Percentiles rank a stretch among this genome's conserved stretches.
These are phyloP conservation scores for Rhizopogon salebrosus DNA, from an alignment of 768 basidiomycete species.

Conservation along the genomic window DNA sequence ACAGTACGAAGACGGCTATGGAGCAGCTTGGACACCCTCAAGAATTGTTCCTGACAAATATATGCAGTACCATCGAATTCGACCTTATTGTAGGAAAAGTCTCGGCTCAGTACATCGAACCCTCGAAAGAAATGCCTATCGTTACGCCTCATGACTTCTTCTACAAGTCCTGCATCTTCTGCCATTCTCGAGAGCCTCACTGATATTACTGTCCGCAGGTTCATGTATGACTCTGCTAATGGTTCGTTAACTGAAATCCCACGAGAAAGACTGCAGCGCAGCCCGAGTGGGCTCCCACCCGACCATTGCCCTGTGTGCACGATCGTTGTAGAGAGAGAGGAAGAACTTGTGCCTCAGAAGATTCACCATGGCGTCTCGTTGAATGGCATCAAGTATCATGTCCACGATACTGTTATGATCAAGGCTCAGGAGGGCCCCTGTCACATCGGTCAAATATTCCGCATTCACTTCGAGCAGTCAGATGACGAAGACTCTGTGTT, in stretches of 20 bases:
- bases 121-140: constrained; percentile 19
- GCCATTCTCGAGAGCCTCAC: background rate
- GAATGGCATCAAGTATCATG: constrained; percentile 48
- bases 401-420: constrained; percentile 57
- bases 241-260: constrained; percentile 44
- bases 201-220: constrained; percentile 30
- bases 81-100: constrained; percentile 44
- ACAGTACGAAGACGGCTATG: constrained; percentile 57
- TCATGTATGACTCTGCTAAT: constrained; percentile 40
- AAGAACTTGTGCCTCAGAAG: constrained; percentile 22
- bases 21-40: constrained; percentile 55
- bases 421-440: constrained; percentile 44
- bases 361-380: constrained; percentile 41
- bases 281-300: constrained; percentile 25
- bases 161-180: constrained; percentile 41
- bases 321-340: constrained; percentile 25
- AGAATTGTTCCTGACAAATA: constrained; percentile 58
- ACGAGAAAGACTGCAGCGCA: constrained; percentile 11
- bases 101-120: constrained; percentile 31
- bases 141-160: constrained; percentile 41
- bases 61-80: constrained; percentile 43
- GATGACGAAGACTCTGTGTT: constrained; percentile 11
- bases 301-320: constrained; percentile 53
- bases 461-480: constrained; percentile 20
- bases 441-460: constrained; percentile 47